Evolutionary conservation across 2,329 filamentous ascomycete genomes (phyloP), one percentile per base, ranked within the genome.

Genomic region (Fusarium tjaetaba): DNA sequence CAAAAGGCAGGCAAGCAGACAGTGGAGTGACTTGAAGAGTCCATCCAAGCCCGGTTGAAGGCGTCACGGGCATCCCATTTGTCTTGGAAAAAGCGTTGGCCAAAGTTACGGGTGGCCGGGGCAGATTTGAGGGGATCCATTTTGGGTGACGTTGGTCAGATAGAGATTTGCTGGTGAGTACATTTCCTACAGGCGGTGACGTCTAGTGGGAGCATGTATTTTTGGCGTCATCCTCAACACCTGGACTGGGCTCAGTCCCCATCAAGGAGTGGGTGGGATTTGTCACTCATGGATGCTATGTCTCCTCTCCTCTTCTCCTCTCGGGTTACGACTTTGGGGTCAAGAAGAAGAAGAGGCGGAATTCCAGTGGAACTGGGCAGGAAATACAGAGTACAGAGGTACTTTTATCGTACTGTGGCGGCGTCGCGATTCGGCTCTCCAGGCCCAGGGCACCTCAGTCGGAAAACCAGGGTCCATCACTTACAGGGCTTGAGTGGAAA

Each of bases 31-130:
- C 49, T 68, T 68, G 55, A 64, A 42, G 52, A 70, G 58, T 62
- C 48, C 57, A 59, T 59, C 57, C 67, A 61, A 61, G 68, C 66
- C 68, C 59, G 59, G 70, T 43, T 61, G 71, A 73, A 60, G 71
- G 71, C 71, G 71, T 73, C 71, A 73, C 71, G 71, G 62, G 71
- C 62, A 61, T 72, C 70, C 65, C 51, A 71, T 70, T 59, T 72
- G 62, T 64, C 71, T 74, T 72, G 62, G 46, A 51, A 62, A 57
- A 68, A 73, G 67, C 28, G 71, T 60, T 71, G 71, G 66, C 62
- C 45, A 57, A 68, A 73, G 71, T 61, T 73, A 73, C 61, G 68
- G 62, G 65, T 73, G 67, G 71, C 61, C 57, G 48, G 70, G 62
- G 39, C 46, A 61, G 55, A 68, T 59, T 68, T 68, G 65, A 69